Base-by-base conservation (phyloP, 306 rosid species). In the Prunus fruticosa region DNA sequence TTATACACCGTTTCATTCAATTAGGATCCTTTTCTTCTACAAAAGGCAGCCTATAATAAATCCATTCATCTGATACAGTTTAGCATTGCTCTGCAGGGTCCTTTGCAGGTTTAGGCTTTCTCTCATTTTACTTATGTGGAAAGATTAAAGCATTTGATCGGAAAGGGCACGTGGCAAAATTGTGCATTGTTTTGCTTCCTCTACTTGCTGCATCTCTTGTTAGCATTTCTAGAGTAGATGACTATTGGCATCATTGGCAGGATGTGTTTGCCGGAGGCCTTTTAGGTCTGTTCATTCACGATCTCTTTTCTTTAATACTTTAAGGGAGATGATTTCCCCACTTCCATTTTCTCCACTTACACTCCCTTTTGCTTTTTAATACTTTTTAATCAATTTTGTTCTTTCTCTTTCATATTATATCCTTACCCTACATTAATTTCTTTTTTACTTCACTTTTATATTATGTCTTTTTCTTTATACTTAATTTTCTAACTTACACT, bases 181-280 rank as follows among this genome's bases (percentile, higher is more conserved):
- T 95, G 50, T 95, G 98, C 89, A 78, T 89, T 22, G 86, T 92
- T 28, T 65, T 91, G 54, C 85, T 92, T 72, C 98, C 97, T 69
- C 74, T 95, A n/a, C 95, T 95, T 38, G 60, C 23, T 34, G 98
- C 97, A 28, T 76, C 89, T 71, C 88, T 95, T 13, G 93, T 95
- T 61, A 96, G 83, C n/a, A 75, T 95, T 76, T 92, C 98, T 45
- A 76, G 97, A 62, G 97, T 95, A 12, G 84, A 90, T 77, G 98
- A 94, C 80, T 94, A 94, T 78, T 92, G 98, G 98, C 98, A 94
- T 81, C 98, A 91, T 81, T 94, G 98, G 98, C 91, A 87, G 83
- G 98, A 94, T 76, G 97, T 94, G 11, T 92, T 94, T 63, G 90
- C 90, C 16, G 98, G 96, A 66, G 93, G 87, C 12, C 60, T 94